Base-by-base conservation (phyloP, 2,329 filamentous ascomycete species). In the Dactylellina parvicollis region DNA sequence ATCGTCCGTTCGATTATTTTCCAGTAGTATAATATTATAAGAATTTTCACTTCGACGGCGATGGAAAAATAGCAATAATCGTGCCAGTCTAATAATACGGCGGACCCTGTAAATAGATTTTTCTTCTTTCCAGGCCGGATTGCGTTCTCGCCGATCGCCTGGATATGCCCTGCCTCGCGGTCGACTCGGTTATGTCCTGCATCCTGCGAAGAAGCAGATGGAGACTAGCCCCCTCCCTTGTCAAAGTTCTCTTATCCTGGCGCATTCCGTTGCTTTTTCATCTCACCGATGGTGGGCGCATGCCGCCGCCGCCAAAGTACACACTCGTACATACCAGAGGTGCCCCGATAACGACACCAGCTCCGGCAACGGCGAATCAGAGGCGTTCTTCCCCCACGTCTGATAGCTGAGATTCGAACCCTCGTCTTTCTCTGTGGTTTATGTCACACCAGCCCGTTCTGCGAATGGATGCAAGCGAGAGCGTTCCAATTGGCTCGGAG, bases 131-230 rank as follows among this genome's bases (percentile, higher is more conserved):
- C 59, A 46, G 59, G 46, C 59, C 34, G 18, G 44, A 24, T 7
- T 34, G 38, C 26, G 40, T 26, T 24, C 50, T 52, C 62, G 44
- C 44, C 32, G 61, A 66, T 56, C 38, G 44, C 52, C 44, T 47
- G 52, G 20, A 22, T 14, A 32, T 42, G 47, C 40, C 38, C 30
- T 42, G 38, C 42, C 34, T 22, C 50, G 42, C 32, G 26, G 57
- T 32, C n/a, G 38, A 52, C 62, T 67, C 62, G 62, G 62, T 59
- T 67, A 67, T 67, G 62, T 67, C 52, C 62, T 67, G 62, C 62
- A 46, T 40, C 42, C 38, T 38, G 18, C 16, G n/a, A n/a, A n/a
- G n/a, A n/a, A n/a, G n/a, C n/a, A n/a, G n/a, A n/a, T n/a, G n/a
- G n/a, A n/a, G n/a, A n/a, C n/a, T n/a, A n/a, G 9, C 40, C 22